phyloP scores from a whole-genome alignment of 108 stramenopile genomes.

The Nitzschia sp. region DNA sequence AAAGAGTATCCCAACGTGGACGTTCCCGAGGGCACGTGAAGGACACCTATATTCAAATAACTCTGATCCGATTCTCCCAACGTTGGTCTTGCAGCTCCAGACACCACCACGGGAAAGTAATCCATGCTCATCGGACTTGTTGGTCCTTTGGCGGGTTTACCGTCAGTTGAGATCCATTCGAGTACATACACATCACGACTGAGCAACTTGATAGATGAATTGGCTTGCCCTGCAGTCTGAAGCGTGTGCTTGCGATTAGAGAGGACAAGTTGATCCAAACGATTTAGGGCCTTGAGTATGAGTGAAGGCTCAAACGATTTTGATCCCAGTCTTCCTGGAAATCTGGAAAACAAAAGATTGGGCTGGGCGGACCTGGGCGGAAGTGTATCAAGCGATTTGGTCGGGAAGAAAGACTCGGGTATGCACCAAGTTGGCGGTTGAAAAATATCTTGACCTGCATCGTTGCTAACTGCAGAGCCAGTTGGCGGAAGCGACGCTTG shows the following conservation, averaged over 20 bases:
- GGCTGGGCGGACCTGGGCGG: slow-evolving; percentile 80
- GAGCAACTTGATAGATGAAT: slow-evolving; percentile 44
- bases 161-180: slow-evolving; percentile 68
- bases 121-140: slow-evolving; percentile 40
- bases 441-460: slow-evolving; percentile 14
- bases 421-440: slow-evolving; percentile 75
- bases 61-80: slow-evolving; percentile 55
- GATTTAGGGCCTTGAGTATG: slow-evolving; percentile 71
- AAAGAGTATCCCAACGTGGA: slow-evolving; percentile 19
- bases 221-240: slow-evolving; percentile 21
- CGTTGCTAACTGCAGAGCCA: not conserved
- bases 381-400: slow-evolving; percentile 72
- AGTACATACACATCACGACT: slow-evolving; percentile 79
- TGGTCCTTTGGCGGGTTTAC: slow-evolving; percentile 35
- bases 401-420: slow-evolving; percentile 76
- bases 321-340: slow-evolving; percentile 63
- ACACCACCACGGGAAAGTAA: slow-evolving; percentile 69
- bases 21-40: slow-evolving; percentile 61
- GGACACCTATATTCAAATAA: slow-evolving; percentile 70
- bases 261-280: slow-evolving; percentile 66
- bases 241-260: slow-evolving; percentile 47
- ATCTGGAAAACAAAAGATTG: slow-evolving; percentile 56
- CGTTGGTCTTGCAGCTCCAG: slow-evolving; percentile 63
- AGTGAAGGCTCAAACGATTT: slow-evolving; percentile 62
- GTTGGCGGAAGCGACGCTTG: not conserved